Evolutionary conservation across 129 eudicot genomes (phyloP).

Genomic region (Artemisia tridentata): DNA sequence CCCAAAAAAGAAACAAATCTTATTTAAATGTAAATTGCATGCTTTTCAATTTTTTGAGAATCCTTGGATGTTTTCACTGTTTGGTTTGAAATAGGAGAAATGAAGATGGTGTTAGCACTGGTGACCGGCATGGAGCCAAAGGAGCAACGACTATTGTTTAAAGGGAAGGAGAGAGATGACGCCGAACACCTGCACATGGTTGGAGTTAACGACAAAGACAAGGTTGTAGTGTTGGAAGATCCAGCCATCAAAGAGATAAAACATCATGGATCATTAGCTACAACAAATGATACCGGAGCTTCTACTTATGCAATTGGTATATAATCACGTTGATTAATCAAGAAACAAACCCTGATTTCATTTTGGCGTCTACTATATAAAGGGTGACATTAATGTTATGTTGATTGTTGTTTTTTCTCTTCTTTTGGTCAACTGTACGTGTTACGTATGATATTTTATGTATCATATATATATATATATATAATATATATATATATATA

Average conservation of each 20-base stretch:
- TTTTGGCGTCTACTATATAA: background rate
- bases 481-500: no score
- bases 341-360: background rate
- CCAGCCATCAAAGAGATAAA: conserved; percentile 73
- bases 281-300: conserved; percentile 39
- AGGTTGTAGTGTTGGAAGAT: conserved; percentile 62
- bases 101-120: conserved; percentile 56
- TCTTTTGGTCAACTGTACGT: no score
- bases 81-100: conserved; percentile 43
- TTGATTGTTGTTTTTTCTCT: background rate
- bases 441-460: no score
- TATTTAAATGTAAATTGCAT: conserved; percentile 3
- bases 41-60: background rate
- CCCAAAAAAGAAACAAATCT: no score
- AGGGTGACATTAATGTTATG: conserved; percentile 17
- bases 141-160: conserved; percentile 73
- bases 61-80: background rate
- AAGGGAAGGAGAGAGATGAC: conserved; percentile 77
- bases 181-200: conserved; percentile 71
- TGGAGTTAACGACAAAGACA: conserved; percentile 69
- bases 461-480: no score
- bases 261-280: conserved; percentile 29
- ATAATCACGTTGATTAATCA: conserved; percentile 25
- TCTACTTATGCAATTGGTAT: conserved; percentile 26
- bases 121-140: conserved; percentile 57